A percentile compares a stretch with the other conserved stretches of the same genome.
phyloP scores from a whole-genome alignment of 495 filamentous ascomycete species.

The Penicillium lividum region DNA sequence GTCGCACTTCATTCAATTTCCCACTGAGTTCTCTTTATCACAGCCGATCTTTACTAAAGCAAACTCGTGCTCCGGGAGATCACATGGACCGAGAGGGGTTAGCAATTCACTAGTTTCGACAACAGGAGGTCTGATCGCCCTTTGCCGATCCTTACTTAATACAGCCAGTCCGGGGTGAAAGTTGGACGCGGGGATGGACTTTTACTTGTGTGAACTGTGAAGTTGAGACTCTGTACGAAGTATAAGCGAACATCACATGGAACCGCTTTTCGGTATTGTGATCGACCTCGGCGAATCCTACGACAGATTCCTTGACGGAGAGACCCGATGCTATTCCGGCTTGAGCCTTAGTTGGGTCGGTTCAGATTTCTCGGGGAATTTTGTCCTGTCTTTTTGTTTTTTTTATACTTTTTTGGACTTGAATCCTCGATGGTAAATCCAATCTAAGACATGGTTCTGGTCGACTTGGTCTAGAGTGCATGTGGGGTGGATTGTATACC shows the following conservation, averaged over 20 bases:
- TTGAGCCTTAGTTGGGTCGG: conserved; percentile 8
- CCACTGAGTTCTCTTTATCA: no score
- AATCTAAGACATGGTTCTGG: neutral
- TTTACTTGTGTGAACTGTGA: neutral
- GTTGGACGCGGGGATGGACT: conserved; percentile 19
- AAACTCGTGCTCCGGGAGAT: conserved; percentile 16
- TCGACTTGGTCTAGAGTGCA: neutral
- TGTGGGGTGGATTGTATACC: neutral
- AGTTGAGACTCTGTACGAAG: neutral
- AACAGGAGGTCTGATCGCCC: conserved; percentile 12
- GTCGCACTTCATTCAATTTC: neutral
- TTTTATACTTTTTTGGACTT: neutral
- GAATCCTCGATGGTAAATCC: neutral
- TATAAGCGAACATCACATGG: conserved; percentile 14
- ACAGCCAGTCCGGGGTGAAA: conserved; percentile 12
- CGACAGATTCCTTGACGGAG: neutral
- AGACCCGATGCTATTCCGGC: conserved; percentile 18
- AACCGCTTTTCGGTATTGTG: neutral
- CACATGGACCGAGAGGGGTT: conserved; percentile 8
- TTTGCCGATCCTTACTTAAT: conserved; percentile 10
- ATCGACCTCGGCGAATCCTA: conserved; percentile 21
- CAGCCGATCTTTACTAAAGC: conserved; percentile 22
- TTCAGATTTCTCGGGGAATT: conserved; percentile 19
- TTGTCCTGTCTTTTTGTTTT: neutral
- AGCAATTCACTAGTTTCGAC: conserved; percentile 4